phyloP scores from a whole-genome alignment of 2,329 filamentous ascomycete genomes.

The Cryphonectria naterciae region DNA sequence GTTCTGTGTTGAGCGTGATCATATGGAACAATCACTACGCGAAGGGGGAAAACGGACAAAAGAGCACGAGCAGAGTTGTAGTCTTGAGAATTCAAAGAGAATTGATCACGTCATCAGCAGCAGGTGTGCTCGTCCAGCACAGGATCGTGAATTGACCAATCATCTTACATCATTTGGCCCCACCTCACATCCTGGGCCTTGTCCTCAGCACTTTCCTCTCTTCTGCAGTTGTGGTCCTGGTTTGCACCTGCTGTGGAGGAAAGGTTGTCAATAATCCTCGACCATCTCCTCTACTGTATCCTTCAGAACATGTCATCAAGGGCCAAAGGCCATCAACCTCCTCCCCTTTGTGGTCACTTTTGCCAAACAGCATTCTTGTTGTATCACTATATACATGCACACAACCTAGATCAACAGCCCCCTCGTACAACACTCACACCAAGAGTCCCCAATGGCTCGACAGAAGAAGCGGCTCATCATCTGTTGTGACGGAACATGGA shows the following conservation, averaged over 20 bases:
- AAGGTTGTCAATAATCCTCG: not conserved
- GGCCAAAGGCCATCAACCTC: no score
- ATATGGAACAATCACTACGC: no score
- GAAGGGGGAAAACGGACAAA: no score
- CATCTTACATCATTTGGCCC: not conserved
- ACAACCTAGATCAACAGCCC: not conserved
- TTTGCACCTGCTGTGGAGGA: not conserved
- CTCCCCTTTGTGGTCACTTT: no score
- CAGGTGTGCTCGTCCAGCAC: not conserved
- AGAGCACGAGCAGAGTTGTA: no score
- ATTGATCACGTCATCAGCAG: no score
- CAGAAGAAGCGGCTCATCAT: constrained; percentile 52
- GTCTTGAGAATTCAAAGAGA: no score
- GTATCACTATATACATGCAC: not conserved
- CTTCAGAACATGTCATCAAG: not conserved
- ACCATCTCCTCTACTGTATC: not conserved
- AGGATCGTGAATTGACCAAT: not conserved
- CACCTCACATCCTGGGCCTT: not conserved
- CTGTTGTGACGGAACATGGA: constrained; percentile 60
- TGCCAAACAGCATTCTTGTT: not conserved
- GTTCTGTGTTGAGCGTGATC: no score
- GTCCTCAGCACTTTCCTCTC: not conserved
- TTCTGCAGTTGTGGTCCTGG: no score
- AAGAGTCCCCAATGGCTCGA: not conserved
- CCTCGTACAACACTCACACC: not conserved